These are phyloP conservation scores for Murraya paniculata DNA, from an alignment of 345 rosid genomes.

Conservation along the genomic window DNA sequence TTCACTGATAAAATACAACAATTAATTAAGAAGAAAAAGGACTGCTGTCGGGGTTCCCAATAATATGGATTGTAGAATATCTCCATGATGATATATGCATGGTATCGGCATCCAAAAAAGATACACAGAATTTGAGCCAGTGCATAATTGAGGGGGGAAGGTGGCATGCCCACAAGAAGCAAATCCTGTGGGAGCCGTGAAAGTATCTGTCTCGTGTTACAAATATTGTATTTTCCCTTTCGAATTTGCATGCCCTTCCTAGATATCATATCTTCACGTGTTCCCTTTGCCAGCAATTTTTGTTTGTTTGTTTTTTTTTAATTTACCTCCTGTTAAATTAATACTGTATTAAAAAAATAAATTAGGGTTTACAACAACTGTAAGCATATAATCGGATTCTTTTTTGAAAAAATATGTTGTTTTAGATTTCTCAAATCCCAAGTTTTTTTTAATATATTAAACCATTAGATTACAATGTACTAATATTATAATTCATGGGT, in stretches of 20 bases:
- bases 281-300: neutral
- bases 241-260: slow-evolving; percentile 4
- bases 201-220: slow-evolving; percentile 12
- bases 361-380: neutral
- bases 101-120: neutral
- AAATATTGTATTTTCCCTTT: neutral
- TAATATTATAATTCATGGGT: too few relatives aligned
- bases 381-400: neutral
- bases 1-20: neutral
- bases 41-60: neutral
- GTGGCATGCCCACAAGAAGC: slow-evolving; percentile 15
- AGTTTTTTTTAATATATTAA: too few relatives aligned
- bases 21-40: neutral
- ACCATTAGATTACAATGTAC: too few relatives aligned
- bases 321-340: neutral
- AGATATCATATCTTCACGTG: slow-evolving; percentile 10
- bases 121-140: neutral
- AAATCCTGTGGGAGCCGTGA: slow-evolving; percentile 19
- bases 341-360: neutral
- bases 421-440: neutral
- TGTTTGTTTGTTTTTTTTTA: too few relatives aligned
- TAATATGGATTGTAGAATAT: too few relatives aligned
- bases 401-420: neutral
- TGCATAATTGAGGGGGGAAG: neutral
- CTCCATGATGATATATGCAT: neutral